These are phyloP conservation scores for Leccinum barrowsii DNA, from an alignment of 768 basidiomycete species.

Conservation along the genomic window DNA sequence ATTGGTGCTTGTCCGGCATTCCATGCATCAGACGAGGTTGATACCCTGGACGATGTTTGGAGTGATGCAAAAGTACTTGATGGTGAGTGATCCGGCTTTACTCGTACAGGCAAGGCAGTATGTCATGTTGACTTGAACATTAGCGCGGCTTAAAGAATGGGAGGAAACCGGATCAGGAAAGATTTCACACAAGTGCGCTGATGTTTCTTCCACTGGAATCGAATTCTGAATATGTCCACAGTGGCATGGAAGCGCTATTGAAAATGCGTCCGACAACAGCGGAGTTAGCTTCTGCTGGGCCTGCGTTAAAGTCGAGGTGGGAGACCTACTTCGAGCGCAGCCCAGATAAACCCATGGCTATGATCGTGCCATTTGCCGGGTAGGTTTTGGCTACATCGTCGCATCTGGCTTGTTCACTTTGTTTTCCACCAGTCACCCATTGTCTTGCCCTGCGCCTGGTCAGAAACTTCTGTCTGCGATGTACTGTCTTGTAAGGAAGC, in stretches of 20 bases:
- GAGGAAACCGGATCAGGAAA: no score
- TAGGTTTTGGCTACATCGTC: conserved; percentile 18
- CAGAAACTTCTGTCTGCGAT: conserved; percentile 28
- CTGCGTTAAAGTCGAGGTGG: conserved; percentile 49
- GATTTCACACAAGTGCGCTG: no score
- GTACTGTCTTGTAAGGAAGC: conserved; percentile 33
- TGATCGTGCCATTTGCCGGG: conserved; percentile 40
- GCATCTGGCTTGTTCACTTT: not conserved
- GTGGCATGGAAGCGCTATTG: conserved; percentile 50
- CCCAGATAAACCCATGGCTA: conserved; percentile 54
- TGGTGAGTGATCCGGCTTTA: conserved; percentile 30
- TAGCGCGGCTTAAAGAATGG: conserved; percentile 13
- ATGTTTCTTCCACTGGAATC: no score
- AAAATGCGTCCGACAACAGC: conserved; percentile 48
- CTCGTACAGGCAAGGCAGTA: conserved; percentile 6
- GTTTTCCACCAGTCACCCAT: conserved; percentile 20
- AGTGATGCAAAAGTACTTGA: conserved; percentile 34
- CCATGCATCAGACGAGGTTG: conserved; percentile 39
- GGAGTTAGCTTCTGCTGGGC: conserved; percentile 46
- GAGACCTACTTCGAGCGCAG: conserved; percentile 43
- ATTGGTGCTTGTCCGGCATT: conserved; percentile 30
- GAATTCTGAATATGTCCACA: conserved; percentile 15
- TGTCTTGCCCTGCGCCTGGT: conserved; percentile 10
- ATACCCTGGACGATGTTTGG: conserved; percentile 47
- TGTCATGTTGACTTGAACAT: not conserved